Percentiles rank a stretch among this genome's conserved stretches.
Conservation (phyloP, 2,329 filamentous ascomycete species). For the Trichophyton schoenleinii region DNA sequence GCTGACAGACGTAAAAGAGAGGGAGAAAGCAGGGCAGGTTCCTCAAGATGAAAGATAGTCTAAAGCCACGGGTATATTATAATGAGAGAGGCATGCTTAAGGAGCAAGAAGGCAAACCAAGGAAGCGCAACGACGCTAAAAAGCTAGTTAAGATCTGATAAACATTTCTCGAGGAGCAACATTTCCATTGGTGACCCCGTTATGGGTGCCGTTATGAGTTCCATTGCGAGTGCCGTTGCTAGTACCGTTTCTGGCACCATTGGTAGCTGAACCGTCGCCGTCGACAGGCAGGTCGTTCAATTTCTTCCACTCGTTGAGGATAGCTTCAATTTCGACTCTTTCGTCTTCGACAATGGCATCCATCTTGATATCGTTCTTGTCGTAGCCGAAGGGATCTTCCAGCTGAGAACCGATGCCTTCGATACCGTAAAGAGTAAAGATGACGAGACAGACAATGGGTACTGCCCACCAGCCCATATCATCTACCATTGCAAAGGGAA, state of each 20-base stretch:
- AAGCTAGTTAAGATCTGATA: neutral
- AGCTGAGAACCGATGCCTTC: constrained; percentile 52
- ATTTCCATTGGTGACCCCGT: constrained; percentile 9
- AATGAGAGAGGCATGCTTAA: neutral
- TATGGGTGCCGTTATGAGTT: constrained; percentile 1
- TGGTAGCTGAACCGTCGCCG: neutral
- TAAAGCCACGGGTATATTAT: neutral
- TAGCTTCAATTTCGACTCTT: constrained; percentile 44
- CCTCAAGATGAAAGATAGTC: neutral
- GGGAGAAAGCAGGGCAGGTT: neutral
- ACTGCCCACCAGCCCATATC: constrained; percentile 53
- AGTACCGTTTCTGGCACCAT: constrained; percentile 8
- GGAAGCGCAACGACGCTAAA: neutral
- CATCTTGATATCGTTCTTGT: constrained; percentile 56
- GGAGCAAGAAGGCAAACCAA: neutral
- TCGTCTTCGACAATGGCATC: constrained; percentile 52
- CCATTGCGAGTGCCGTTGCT: constrained; percentile 5
- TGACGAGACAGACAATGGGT: constrained; percentile 46
- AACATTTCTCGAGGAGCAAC: neutral
- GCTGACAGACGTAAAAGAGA: neutral
- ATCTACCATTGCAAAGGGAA: constrained; percentile 52
- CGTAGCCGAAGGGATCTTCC: constrained; percentile 55
- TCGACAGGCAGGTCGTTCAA: constrained; percentile 15
- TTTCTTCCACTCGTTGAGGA: constrained; percentile 46
- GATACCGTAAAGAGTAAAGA: constrained; percentile 53